Percentiles rank a stretch among this genome's conserved stretches.
phyloP scores from a whole-genome alignment of 2,329 filamentous ascomycete genomes.

The Aspergillus sp. region DNA sequence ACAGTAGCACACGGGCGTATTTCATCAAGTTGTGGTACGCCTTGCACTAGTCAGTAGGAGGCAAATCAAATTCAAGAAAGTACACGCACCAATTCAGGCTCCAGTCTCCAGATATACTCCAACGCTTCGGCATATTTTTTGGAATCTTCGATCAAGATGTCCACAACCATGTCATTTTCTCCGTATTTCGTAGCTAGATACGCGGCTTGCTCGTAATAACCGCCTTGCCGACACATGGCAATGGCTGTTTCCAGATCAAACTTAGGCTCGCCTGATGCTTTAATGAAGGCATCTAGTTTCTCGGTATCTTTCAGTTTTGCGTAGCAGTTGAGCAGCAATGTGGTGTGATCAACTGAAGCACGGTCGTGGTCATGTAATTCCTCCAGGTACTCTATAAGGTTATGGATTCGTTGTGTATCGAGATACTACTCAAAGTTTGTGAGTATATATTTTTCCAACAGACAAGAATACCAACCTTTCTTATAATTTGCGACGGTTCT shows the following conservation, averaged over 20 bases:
- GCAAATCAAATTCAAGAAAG: not conserved
- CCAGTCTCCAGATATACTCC: conserved; percentile 85
- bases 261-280: conserved; percentile 82
- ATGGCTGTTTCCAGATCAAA: conserved; percentile 98
- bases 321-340: conserved; percentile 91
- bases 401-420: conserved; percentile 96
- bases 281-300: conserved; percentile 95
- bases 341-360: conserved; percentile 93
- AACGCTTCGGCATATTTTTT: conserved; percentile 86
- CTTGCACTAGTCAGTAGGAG: conserved; percentile 47
- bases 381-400: conserved; percentile 94
- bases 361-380: conserved; percentile 92
- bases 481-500: conserved; percentile 92
- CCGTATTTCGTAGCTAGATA: conserved; percentile 93
- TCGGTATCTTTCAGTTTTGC: conserved; percentile 96
- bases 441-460: not conserved
- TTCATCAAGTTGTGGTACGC: conserved; percentile 91
- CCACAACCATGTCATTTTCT: conserved; percentile 89
- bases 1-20: conserved; percentile 86
- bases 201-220: conserved; percentile 94
- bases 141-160: conserved; percentile 93
- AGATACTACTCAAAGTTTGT: conserved; percentile 63
- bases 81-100: conserved; percentile 68
- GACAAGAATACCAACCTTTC: conserved; percentile 61
- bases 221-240: conserved; percentile 93